Evolutionary conservation across 1,139 yeast genomes (phyloP), one percentile per base, ranked within the genome.

Genomic region (Lodderomyces elongisporus): DNA sequence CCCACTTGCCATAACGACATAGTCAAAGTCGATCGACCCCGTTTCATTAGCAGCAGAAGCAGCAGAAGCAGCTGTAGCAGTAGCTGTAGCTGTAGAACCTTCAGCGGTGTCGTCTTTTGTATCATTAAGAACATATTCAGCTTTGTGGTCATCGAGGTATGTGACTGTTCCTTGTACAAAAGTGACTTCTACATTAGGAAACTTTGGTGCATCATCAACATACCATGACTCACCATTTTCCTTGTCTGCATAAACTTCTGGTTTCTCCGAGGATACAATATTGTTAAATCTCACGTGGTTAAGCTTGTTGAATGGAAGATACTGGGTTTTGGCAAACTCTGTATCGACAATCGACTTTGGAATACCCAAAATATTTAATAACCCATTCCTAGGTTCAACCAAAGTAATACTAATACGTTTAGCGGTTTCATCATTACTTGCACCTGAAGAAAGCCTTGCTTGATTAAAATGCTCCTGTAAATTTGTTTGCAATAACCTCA

Each of bases 321-420:
- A 74, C 31, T 72, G 72, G 2, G 65, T 56, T 23, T 49, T 49
- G 5, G 79, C 75, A 51, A 72, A 73, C 14, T 66, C 62, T 1
- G 54, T 44, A 45, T 72, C 74, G 15, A 73, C 60, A 10, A 73
- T 56, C 4, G 75, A 61, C 34, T 63, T 53, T 4, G 79, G 78
- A 20, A 73, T 65, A 1, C 77, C 79, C 39, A 74, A 52, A 5
- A 73, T 56, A 41, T 74, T 74, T 35, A 74, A 54, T 31, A 74
- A 60, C 2, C 80, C 80, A 2, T 68, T 62, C 36, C 71, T 55
- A 13, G 79, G 78, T 39, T 74, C 79, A 1, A 74, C 50, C 28
- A 74, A 37, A 0, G 69, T 63, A 14, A 73, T 54, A 12, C 69
- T 60, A 2, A 66, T 45, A 13, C 15, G 12, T 26, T 6, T 32